Conservation (phyloP, 345 rosid genomes). For the Brassica carinata region DNA sequence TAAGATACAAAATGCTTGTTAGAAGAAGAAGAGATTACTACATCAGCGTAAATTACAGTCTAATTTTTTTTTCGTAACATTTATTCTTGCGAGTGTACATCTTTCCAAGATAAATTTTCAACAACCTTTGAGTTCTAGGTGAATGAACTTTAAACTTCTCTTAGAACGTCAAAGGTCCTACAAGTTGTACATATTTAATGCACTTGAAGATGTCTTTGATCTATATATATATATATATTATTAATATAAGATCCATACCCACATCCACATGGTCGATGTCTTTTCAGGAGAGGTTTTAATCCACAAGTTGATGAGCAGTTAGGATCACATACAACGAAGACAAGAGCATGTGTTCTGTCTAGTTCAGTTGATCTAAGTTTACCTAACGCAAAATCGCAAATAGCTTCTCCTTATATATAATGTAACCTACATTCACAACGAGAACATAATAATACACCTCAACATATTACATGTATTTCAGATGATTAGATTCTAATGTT, state of each 20-base stretch:
- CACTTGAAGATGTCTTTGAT: constrained; percentile 1
- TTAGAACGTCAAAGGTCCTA: constrained; percentile 15
- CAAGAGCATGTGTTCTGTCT: not conserved
- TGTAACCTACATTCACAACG: not conserved
- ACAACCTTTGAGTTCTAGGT: not conserved
- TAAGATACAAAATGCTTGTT: not conserved
- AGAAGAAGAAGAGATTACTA: not conserved
- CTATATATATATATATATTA: not conserved
- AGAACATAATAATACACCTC: not conserved
- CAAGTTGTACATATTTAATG: not conserved
- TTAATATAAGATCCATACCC: not conserved
- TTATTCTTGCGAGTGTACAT: not conserved
- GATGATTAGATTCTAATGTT: not conserved
- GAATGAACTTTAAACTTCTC: not conserved
- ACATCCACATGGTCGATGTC: constrained; percentile 11
- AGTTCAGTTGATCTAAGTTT: not conserved
- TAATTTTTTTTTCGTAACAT: not conserved
- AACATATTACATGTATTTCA: not conserved
- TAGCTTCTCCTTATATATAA: not conserved
- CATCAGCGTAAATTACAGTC: not conserved
- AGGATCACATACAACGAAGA: not conserved
- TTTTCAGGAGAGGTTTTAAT: constrained; percentile 1
- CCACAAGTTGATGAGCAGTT: not conserved
- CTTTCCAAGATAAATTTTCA: not conserved
- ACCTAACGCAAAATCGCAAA: not conserved